A percentile compares a stretch with the other conserved stretches of the same genome.
These are phyloP conservation scores for Syzygium aromaticum DNA, from an alignment of 345 rosid genomes.

Conservation along the genomic window DNA sequence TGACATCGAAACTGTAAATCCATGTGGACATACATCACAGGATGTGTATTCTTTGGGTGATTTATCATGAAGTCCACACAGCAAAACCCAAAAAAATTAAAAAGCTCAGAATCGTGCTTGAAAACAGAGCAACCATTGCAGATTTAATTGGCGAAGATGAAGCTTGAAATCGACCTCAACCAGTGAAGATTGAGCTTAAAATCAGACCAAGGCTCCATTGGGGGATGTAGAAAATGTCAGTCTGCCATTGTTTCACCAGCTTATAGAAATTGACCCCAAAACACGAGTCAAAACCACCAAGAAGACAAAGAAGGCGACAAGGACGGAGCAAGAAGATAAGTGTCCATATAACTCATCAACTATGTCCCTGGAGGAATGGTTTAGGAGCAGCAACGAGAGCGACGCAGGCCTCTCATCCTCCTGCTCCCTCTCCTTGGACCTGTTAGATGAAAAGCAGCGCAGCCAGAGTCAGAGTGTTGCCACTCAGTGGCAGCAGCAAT, in stretches of 20 bases:
- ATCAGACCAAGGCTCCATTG: not conserved
- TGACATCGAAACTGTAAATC: not conserved
- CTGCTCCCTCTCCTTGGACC: not conserved
- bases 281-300: not conserved
- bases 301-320: not conserved
- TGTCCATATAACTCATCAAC: not conserved
- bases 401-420: not conserved
- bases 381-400: not conserved
- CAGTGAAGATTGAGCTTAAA: not conserved
- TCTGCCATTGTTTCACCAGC: not conserved
- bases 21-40: not conserved
- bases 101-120: not conserved
- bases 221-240: not conserved
- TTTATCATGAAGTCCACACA: not conserved
- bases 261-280: not conserved
- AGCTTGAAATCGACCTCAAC: not conserved
- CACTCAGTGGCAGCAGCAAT: not conserved
- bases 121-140: not conserved
- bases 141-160: not conserved
- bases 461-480: not conserved
- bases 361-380: not conserved
- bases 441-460: not conserved
- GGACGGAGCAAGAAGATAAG: not conserved
- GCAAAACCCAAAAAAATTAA: not conserved
- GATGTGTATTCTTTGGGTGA: not conserved